Percentiles rank a stretch among this genome's conserved stretches.
These are phyloP conservation scores for Vigna mungo DNA, from an alignment of 306 rosid genomes.

Conservation along the genomic window DNA sequence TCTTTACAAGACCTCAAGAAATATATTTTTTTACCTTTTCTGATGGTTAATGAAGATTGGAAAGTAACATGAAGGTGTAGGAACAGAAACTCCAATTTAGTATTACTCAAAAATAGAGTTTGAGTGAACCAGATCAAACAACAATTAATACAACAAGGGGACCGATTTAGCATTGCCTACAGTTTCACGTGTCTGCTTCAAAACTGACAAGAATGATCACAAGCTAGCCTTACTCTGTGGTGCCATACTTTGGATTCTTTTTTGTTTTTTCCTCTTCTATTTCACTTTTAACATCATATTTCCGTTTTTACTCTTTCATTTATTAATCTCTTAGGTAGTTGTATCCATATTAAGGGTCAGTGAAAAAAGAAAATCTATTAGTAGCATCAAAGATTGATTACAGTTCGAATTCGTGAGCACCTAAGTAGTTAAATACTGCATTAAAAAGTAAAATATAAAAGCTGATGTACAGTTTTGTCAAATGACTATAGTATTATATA, in stretches of 20 bases:
- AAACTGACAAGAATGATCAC: slow-evolving; percentile 46
- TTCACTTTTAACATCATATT: neutral
- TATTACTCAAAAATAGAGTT: too few species aligned
- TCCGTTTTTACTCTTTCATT: neutral
- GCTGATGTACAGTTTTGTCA: too few species aligned
- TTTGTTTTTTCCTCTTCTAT: neutral
- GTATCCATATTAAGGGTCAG: neutral
- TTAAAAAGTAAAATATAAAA: too few species aligned
- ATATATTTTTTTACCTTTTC: too few species aligned
- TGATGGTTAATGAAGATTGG: too few species aligned
- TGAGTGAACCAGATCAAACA: neutral
- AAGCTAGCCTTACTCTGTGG: slow-evolving; percentile 34
- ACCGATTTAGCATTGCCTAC: neutral
- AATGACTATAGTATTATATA: too few species aligned
- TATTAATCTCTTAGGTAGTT: neutral
- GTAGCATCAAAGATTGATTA: neutral
- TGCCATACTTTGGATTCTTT: neutral
- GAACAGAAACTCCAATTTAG: too few species aligned
- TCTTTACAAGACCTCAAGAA: too few species aligned
- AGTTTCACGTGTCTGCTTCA: slow-evolving; percentile 22
- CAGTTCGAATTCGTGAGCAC: neutral
- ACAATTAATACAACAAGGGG: slow-evolving; percentile 29
- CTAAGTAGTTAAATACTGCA: too few species aligned
- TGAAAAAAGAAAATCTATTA: neutral
- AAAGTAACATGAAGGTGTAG: too few species aligned